A percentile compares a stretch with the other conserved stretches of the same genome.
These are phyloP conservation scores for Bidens hawaiensis DNA, from an alignment of 140 eudicot genomes.

Conservation along the genomic window DNA sequence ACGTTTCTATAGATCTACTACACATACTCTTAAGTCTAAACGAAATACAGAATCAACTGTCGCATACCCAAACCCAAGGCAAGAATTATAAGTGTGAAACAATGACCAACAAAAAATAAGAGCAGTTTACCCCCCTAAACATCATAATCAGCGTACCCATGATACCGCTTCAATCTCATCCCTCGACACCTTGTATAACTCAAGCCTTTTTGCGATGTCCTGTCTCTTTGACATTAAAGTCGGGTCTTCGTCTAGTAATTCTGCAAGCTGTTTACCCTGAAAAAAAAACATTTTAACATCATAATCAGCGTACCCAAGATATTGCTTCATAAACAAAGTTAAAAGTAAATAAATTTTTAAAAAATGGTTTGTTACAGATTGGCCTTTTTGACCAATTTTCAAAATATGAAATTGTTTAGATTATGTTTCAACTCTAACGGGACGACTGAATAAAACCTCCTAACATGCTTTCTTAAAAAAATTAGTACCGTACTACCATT, in stretches of 20 bases:
- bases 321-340: neutral
- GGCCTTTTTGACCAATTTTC: neutral
- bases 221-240: slow-evolving; percentile 43
- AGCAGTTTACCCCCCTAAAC: neutral
- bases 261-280: slow-evolving; percentile 39
- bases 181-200: slow-evolving; percentile 43
- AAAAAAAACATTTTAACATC: slow-evolving; percentile 15
- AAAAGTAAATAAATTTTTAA: neutral
- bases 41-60: slow-evolving; percentile 15
- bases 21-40: slow-evolving; percentile 14
- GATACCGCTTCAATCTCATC: slow-evolving; percentile 52
- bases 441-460: slow-evolving; percentile 1
- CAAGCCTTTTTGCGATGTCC: slow-evolving; percentile 44
- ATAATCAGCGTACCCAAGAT: no score
- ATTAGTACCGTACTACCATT: neutral
- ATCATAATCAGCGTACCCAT: slow-evolving; percentile 38
- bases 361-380: neutral
- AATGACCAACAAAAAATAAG: slow-evolving; percentile 4
- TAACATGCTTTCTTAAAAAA: neutral
- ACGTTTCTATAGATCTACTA: slow-evolving; percentile 11
- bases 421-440: neutral
- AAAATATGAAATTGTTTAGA: neutral
- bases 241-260: slow-evolving; percentile 51
- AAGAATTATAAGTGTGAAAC: slow-evolving; percentile 14
- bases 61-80: neutral